Conservation (phyloP, 2,329 filamentous ascomycete genomes). For the Cercospora citrullina region DNA sequence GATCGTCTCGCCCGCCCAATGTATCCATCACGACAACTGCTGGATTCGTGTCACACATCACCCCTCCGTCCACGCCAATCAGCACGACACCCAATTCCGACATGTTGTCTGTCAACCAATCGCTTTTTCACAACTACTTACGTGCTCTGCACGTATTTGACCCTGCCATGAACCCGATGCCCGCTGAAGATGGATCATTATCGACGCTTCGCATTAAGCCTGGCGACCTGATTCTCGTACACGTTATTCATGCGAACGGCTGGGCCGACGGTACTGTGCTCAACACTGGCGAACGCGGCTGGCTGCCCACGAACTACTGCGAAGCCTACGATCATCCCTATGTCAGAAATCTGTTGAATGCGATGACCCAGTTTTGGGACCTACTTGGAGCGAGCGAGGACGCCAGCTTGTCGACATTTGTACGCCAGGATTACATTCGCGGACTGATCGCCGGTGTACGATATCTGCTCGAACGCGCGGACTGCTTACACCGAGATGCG, state of each 20-base stretch:
- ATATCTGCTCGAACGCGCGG: conserved; percentile 81
- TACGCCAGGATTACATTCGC: conserved; percentile 90
- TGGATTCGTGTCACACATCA: conserved; percentile 28
- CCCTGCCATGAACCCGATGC: conserved; percentile 63
- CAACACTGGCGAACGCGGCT: conserved; percentile 81
- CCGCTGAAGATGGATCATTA: conserved; percentile 63
- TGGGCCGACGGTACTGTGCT: conserved; percentile 96
- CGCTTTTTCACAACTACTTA: conserved; percentile 89
- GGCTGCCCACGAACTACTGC: conserved; percentile 98
- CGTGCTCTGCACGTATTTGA: conserved; percentile 93
- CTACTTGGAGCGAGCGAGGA: conserved; percentile 66
- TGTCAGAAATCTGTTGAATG: conserved; percentile 80
- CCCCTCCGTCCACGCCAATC: conserved; percentile 25
- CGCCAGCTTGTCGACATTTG: conserved; percentile 75
- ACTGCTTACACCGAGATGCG: conserved; percentile 83
- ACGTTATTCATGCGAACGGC: conserved; percentile 96
- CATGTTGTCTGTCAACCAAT: conserved; percentile 39
- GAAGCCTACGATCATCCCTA: conserved; percentile 88
- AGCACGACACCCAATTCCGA: conserved; percentile 22
- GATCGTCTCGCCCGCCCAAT: conserved; percentile 11
- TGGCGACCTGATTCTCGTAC: conserved; percentile 89
- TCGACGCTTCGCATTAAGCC: conserved; percentile 84
- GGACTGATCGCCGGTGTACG: conserved; percentile 91
- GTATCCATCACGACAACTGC: conserved; percentile 16
- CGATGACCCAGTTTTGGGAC: conserved; percentile 90